Conservation (phyloP, 2,329 filamentous ascomycete species). For the Emydomyces testavorans region DNA sequence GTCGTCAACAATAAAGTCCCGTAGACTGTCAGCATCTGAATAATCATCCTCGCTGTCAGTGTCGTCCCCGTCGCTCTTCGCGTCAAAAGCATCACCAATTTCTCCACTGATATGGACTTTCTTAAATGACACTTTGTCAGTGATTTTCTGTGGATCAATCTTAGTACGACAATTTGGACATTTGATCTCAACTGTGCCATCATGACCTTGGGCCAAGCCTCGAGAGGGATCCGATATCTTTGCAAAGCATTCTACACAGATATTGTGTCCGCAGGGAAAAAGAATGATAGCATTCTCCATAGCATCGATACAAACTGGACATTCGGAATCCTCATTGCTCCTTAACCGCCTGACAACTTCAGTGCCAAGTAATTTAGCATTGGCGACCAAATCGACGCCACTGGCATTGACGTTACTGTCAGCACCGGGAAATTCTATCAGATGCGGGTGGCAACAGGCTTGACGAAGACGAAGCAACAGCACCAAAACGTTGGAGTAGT, state of each 20-base stretch:
- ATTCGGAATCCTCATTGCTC: slow-evolving; percentile 54
- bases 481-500: slow-evolving; percentile 71
- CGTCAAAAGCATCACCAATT: slow-evolving; percentile 32
- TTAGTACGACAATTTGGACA: slow-evolving; percentile 66
- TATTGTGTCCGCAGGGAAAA: slow-evolving; percentile 70
- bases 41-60: slow-evolving; percentile 34
- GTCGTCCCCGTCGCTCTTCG: slow-evolving; percentile 25
- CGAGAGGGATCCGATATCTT: slow-evolving; percentile 53
- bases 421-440: slow-evolving; percentile 45
- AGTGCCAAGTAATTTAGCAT: slow-evolving; percentile 50
- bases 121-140: slow-evolving; percentile 63
- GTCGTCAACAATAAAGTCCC: slow-evolving; percentile 45
- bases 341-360: slow-evolving; percentile 58
- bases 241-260: slow-evolving; percentile 65
- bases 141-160: slow-evolving; percentile 57
- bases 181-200: slow-evolving; percentile 42
- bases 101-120: slow-evolving; percentile 55
- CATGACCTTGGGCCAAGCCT: slow-evolving; percentile 49
- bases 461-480: slow-evolving; percentile 69
- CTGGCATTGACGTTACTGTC: slow-evolving; percentile 34
- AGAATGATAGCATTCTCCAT: slow-evolving; percentile 65
- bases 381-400: slow-evolving; percentile 46
- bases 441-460: slow-evolving; percentile 64
- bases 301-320: slow-evolving; percentile 70
- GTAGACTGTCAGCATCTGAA: slow-evolving; percentile 30